Percentiles rank a stretch among this genome's conserved stretches.
Evolutionary conservation across 1,284 basidiomycete genomes (phyloP).

Genomic region (Austroboletus niveus): DNA sequence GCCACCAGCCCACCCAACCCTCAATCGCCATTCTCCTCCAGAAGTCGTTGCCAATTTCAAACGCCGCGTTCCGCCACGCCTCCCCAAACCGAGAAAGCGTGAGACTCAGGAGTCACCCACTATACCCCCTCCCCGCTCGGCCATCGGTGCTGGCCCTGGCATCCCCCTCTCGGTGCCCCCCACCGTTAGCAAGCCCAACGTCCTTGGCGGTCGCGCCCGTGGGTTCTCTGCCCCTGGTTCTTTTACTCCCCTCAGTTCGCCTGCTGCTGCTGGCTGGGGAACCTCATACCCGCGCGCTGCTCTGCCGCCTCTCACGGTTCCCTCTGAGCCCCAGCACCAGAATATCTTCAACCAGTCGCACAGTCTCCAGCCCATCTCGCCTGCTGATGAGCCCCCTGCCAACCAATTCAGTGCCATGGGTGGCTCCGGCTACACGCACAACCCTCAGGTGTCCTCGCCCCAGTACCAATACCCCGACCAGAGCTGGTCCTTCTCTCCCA

Average conservation of each 20-base stretch:
- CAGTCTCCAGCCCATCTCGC: conserved; percentile 61
- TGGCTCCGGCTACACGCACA: conserved; percentile 35
- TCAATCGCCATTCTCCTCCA: conserved; percentile 82
- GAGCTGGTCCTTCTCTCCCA: conserved; percentile 61
- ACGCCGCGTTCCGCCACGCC: conserved; percentile 87
- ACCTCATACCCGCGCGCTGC: conserved; percentile 59
- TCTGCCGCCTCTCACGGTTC: conserved; percentile 78
- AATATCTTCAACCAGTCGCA: conserved; percentile 57
- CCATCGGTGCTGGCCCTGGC: conserved; percentile 58
- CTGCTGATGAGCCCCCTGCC: conserved; percentile 62
- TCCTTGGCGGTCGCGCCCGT: conserved; percentile 56
- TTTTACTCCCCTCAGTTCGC: conserved; percentile 64
- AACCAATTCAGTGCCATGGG: conserved; percentile 57
- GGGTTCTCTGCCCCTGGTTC: conserved; percentile 80
- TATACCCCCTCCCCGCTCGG: conserved; percentile 70
- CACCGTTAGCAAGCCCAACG: conserved; percentile 37
- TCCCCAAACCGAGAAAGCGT: conserved; percentile 77
- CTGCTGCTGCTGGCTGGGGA: conserved; percentile 53
- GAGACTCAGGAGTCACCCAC: conserved; percentile 59
- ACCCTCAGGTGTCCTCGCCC: conserved; percentile 47
- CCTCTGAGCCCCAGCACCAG: conserved; percentile 61
- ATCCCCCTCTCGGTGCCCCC: conserved; percentile 58
- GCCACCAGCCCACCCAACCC: conserved; percentile 74
- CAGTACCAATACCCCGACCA: conserved; percentile 59
- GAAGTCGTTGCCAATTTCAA: conserved; percentile 90